Evolutionary conservation across 2,329 filamentous ascomycete species (phyloP), one percentile per base, ranked within the genome.

Genomic region (Scedosporium boydii): DNA sequence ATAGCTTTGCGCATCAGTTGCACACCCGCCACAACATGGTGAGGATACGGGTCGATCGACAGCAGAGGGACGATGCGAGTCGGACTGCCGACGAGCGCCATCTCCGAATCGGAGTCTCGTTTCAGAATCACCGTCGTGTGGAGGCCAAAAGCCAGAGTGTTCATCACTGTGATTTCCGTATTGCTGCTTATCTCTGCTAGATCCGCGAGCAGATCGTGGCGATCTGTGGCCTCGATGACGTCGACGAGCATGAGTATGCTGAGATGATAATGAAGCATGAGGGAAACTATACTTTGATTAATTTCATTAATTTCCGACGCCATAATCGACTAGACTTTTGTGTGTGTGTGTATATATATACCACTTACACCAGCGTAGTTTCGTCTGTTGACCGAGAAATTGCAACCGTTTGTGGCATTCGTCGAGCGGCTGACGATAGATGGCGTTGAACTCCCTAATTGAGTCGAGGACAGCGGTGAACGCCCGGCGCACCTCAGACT

Each of bases 261-360:
- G 4, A 73, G 66, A 26, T 73, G 69, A 29, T 72, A 73, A 48
- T 73, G 71, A 10, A 73, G 66, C 71, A 72, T 73, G 0, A 72
- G 67, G 16, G 70, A 71, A 61, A 72, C 70, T 71, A 21, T 21
- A n/a, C 3, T 1, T 9, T 10, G 14, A 16, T 18, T 3, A n/a
- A 53, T 65, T 23, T 62, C 46, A 7, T 18, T 3, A n/a, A 48
- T 65, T 23, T 62, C 46, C 6, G 38, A 27, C 7, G 53, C 4
- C 21, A 26, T 18, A 6, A 18, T 53, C 29, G 38, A 34, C 41
- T 12, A 18, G 3, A 9, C 10, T 3, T 38, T 38, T 41, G 16
- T 34, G 21, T 9, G 9, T 6, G 2, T 7, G 27, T 29, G 7
- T 29, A 6, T 29, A 3, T 34, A 7, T 34, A 7, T 9, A 12